These are phyloP conservation scores for Grifola frondosa DNA, from an alignment of 1,284 basidiomycete genomes.

Conservation along the genomic window DNA sequence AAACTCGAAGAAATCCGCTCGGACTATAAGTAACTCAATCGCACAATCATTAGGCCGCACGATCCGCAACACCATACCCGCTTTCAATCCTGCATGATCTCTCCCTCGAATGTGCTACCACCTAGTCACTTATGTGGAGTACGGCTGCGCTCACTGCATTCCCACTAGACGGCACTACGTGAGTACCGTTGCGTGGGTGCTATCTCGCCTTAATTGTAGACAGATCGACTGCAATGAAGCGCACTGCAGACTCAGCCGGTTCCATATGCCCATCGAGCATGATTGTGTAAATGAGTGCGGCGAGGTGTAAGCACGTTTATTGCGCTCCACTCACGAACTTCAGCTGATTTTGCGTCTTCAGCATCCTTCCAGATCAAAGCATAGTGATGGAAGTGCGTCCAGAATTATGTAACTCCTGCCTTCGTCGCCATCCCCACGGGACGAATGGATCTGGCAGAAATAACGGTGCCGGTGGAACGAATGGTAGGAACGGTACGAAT, in stretches of 20 bases:
- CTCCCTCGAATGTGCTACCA: constrained; percentile 28
- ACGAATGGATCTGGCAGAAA: background rate
- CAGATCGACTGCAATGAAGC: constrained; percentile 20
- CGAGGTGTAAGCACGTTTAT: background rate
- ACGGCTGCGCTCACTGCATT: constrained; percentile 16
- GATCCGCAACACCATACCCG: too few relatives aligned
- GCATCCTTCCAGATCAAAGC: constrained; percentile 5
- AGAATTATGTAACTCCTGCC: constrained; percentile 9
- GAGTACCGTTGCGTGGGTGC: background rate
- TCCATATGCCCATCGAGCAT: constrained; percentile 13
- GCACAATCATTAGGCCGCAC: too few relatives aligned
- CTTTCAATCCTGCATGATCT: too few relatives aligned
- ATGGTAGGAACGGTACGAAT: too few relatives aligned
- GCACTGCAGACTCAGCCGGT: constrained; percentile 18
- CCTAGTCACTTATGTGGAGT: constrained; percentile 16
- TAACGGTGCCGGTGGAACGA: constrained; percentile 2
- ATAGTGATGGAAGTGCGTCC: constrained; percentile 1
- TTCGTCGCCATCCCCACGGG: background rate
- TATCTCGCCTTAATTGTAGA: background rate
- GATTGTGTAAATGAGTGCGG: constrained; percentile 9
- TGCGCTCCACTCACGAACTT: constrained; percentile 13
- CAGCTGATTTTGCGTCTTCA: constrained; percentile 13
- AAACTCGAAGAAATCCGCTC: too few relatives aligned
- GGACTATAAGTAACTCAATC: too few relatives aligned
- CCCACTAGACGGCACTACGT: constrained; percentile 11